Evolutionary conservation across 2,329 filamentous ascomycete species (phyloP), one percentile per base, ranked within the genome.

Genomic region (Didymella pomorum): DNA sequence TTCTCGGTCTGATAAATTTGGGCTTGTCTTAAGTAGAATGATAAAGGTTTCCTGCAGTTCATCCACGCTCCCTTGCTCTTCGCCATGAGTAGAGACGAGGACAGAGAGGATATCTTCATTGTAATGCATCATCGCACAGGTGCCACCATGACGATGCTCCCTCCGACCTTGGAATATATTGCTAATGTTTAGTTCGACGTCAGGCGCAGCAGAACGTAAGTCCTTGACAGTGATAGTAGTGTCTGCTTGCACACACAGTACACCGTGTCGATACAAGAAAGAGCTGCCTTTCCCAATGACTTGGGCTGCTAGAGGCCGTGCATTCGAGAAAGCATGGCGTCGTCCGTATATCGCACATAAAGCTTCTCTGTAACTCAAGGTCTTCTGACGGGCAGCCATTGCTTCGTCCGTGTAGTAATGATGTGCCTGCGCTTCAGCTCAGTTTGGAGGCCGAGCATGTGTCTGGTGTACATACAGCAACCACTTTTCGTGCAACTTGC

Each of bases 251-350:
- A 92, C 89, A 65, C 88, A 91, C 16, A 93, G 76, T 11, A 85
- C 80, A 6, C 89, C 88, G 56, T 86, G 81, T 18, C 80, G 79
- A 70, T 89, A 92, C 2, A 87, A 72, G 73, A 88, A 91, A 3
- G 81, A 79, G 23, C 86, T 82, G 3, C 83, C 87, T 51, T 85
- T 79, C 3, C 83, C 89, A 29, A 92, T 70, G 0, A 87, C 78
- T 2, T 83, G 83, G 16, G 84, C 83, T 0, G 85, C 81, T 69
- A 86, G 92, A 0, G 90, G 90, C 29, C 81, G 76, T 5, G 87
- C 87, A 21, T 80, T 81, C 3, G 86, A 81, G 46, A 90, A 79
- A 21, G 89, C 87, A 50, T 84, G 75, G 51, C 84, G 81, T 47
- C 87, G 80, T 69, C 89, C 88, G 60, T 86, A 84, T 10, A 89